Base-by-base conservation (phyloP, 2,329 filamentous ascomycete genomes). In the Colletotrichum lentis region DNA sequence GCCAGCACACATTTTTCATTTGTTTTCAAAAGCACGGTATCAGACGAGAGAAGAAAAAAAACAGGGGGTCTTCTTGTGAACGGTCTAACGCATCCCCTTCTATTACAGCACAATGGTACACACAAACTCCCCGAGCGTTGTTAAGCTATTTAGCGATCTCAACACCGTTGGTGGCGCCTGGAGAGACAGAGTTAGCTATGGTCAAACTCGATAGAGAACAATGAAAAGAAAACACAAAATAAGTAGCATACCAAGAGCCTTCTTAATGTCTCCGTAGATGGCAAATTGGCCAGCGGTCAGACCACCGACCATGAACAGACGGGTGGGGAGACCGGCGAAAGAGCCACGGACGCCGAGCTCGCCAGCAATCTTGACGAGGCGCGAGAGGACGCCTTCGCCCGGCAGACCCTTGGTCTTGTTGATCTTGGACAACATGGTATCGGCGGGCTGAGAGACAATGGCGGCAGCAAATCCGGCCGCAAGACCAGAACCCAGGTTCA, bases 381-480 rank as follows among this genome's bases (percentile, higher is more conserved):
- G 90, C 80, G 84, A 86, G 77, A 87, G 87, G 75, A 91, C 96
- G 76, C 93, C 88, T 85, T 96, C 92, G 85, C 93, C 93, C 72
- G 93, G 92, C 69, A 89, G 84, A 83, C 91, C 93, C 85, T 93
- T 90, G 82, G 91, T 93, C 91, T 96, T 96, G 91, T 96, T 96
- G 86, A 96, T 96, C 88, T 94, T 95, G 83, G 88, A 91, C 73
- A 96, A 89, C 93, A 96, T 96, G 78, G 93, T 96, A 81, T 96
- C 93, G 79, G 93, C 93, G 74, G 93, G 93, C 85, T 96, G 93
- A 71, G 93, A 96, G 78, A 96, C 87, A 75, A 94, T 79, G 78
- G 93, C 93, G 75, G 93, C 92, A 76, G 92, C 92, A 83, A 96
- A 93, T 90, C 92, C 80, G 71, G 80, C 80, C 70, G 81, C 76